phyloP scores from a whole-genome alignment of 2,329 filamentous ascomycete genomes.

The Hypoxylon sp. region DNA sequence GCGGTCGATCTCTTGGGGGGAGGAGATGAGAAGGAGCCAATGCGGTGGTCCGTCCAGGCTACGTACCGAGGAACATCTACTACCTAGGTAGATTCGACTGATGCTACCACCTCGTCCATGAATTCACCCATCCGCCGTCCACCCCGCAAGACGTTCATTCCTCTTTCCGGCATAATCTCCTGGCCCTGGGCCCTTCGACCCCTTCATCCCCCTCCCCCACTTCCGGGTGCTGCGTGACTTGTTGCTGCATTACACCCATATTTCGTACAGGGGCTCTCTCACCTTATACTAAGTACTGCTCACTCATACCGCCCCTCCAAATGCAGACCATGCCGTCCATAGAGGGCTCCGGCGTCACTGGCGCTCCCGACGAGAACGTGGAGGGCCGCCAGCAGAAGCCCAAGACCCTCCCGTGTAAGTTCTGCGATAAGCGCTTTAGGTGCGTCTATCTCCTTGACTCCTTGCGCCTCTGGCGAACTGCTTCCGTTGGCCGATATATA shows the following conservation, averaged over 20 bases:
- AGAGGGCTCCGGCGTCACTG: slow-evolving; percentile 54
- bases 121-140: slow-evolving; percentile 47
- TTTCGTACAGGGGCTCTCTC: slow-evolving; percentile 43
- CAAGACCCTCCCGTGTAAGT: slow-evolving; percentile 68
- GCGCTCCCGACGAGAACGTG: slow-evolving; percentile 54
- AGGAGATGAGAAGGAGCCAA: slow-evolving; percentile 32
- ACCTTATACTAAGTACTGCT: slow-evolving; percentile 44
- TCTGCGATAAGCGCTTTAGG: slow-evolving; percentile 70
- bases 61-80: slow-evolving; percentile 46
- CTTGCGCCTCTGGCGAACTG: slow-evolving; percentile 24
- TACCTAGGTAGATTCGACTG: slow-evolving; percentile 39
- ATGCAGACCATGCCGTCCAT: slow-evolving; percentile 61
- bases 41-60: slow-evolving; percentile 35
- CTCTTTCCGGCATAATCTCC: slow-evolving; percentile 47
- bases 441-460: slow-evolving; percentile 42
- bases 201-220: slow-evolving; percentile 46
- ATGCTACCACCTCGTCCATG: slow-evolving; percentile 45
- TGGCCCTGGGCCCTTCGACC: slow-evolving; percentile 40
- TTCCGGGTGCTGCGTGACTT: slow-evolving; percentile 48
- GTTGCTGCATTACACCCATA: slow-evolving; percentile 47
- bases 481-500: slow-evolving; percentile 46
- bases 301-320: slow-evolving; percentile 42
- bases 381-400: slow-evolving; percentile 66
- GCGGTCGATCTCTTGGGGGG: slow-evolving; percentile 30
- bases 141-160: slow-evolving; percentile 48